These are phyloP conservation scores for Podochytrium sp. DNA, from an alignment of 192 early-diverging fungal genomes.

Conservation along the genomic window DNA sequence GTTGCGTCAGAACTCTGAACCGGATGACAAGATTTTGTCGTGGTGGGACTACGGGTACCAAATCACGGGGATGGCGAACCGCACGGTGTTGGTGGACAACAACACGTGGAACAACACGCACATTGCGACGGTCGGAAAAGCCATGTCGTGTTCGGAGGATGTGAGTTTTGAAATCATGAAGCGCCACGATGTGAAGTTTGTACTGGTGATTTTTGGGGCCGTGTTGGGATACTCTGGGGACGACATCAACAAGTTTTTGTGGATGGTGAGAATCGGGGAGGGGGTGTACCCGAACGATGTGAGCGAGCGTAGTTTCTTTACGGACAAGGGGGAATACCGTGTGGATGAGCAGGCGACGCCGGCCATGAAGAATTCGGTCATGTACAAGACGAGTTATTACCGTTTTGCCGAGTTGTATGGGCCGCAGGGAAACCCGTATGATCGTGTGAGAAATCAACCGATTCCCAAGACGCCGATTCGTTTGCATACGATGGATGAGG, in stretches of 20 bases:
- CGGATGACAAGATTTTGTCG: conserved; percentile 92
- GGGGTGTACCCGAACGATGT: conserved; percentile 97
- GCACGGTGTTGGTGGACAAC: conserved; percentile 97
- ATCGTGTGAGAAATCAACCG: conserved; percentile 81
- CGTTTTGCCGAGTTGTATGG: conserved; percentile 90
- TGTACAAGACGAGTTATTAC: conserved; percentile 99
- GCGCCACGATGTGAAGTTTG: conserved; percentile 95
- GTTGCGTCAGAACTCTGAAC: conserved; percentile 94
- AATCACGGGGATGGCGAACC: conserved; percentile 98
- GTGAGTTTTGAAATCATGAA: conserved; percentile 90
- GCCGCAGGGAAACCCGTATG: conserved; percentile 61
- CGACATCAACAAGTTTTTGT: conserved; percentile 99
- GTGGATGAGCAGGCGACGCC: conserved; percentile 87
- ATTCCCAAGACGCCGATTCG: conserved; percentile 80
- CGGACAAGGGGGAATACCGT: conserved; percentile 84
- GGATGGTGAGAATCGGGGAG: conserved; percentile 99
- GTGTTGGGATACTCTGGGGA: conserved; percentile 98
- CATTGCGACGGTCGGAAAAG: conserved; percentile 97
- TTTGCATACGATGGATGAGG: conserved; percentile 87
- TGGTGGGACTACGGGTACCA: conserved; percentile 99
- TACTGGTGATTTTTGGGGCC: conserved; percentile 96
- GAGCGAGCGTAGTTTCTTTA: conserved; percentile 88
- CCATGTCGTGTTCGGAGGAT: conserved; percentile 89
- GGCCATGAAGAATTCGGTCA: conserved; percentile 88
- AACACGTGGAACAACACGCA: conserved; percentile 99